Evolutionary conservation across 257 asterid genomes (phyloP).

Genomic region (Solanum virginianum): DNA sequence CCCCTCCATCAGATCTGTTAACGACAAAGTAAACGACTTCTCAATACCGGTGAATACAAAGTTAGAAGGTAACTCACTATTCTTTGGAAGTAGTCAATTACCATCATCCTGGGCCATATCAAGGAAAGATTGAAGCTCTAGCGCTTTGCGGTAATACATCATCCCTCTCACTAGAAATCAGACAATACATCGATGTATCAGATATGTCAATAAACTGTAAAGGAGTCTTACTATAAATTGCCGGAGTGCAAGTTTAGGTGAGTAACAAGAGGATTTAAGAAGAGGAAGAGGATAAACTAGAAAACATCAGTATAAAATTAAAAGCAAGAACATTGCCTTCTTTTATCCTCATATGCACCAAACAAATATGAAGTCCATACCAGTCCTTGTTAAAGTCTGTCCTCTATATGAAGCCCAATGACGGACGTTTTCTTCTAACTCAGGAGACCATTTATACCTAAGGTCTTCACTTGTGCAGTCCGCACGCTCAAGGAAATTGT

Average conservation of each 20-base stretch:
- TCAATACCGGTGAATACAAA: not conserved
- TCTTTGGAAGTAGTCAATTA: slow-evolving; percentile 7
- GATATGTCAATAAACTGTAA: not conserved
- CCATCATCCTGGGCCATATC: slow-evolving; percentile 99
- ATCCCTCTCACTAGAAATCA: slow-evolving; percentile 78
- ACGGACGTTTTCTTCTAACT: slow-evolving; percentile 77
- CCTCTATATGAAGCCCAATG: slow-evolving; percentile 99
- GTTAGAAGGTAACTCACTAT: not conserved
- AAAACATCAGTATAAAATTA: not conserved
- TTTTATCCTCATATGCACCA: not conserved
- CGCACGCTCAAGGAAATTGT: slow-evolving; percentile 86
- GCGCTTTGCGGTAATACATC: slow-evolving; percentile 99
- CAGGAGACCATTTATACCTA: slow-evolving; percentile 42
- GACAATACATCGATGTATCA: not conserved
- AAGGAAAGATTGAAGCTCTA: slow-evolving; percentile 96
- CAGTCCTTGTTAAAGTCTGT: slow-evolving; percentile 93
- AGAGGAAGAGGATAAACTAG: not conserved
- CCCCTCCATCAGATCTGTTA: slow-evolving; percentile 89
- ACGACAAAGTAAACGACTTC: not conserved
- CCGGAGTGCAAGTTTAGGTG: not conserved
- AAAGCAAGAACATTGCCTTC: not conserved
- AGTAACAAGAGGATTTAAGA: not conserved
- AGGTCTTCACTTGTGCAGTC: slow-evolving; percentile 56
- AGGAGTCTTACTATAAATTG: not conserved
- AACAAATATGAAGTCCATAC: slow-evolving; percentile 17